Base-by-base conservation (phyloP, 73 alveolate genomes). In the Stentor roeselii region DNA sequence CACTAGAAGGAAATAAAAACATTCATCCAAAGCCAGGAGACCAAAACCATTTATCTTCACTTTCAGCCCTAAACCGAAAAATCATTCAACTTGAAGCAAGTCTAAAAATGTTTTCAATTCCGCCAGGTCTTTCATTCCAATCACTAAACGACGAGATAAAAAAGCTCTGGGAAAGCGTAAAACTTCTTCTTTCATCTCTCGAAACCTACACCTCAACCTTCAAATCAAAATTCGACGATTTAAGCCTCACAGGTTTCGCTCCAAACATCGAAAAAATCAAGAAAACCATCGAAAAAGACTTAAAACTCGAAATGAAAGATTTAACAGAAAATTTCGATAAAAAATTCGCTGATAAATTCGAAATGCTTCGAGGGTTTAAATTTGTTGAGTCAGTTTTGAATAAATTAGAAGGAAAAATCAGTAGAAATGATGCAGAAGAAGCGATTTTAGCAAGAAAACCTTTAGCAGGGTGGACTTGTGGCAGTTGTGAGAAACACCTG, bases 391-490 rank as follows among this genome's bases (percentile, higher is more conserved):
- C 30, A 11, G 21, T 50, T 6, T 50, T 50, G 6, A 50, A 50
- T 50, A 50, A 21, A 50, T 11, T 50, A 11, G 67, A 40, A 59
- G 84, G 83, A 3, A 76, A 75, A 27, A 6, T 61, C 11, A 61
- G 83, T 11, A 75, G 39, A 38, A 88, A 78, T 39, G 93, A 94
- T 59, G 89, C 82, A 82, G 97, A 92, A 39, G 91, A 91, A 34
- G 95, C 95, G 87, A 85, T 94, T 84, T 60, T 94, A 30, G 94
- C 97, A n/a, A 87, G 90, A 87, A 94, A 94, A 75, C 97, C 98
- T 1, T 75, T 94, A 3, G 97, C 95, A 0, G 97, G 97, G 11
- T 77, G 83, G 76, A 85, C 97, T 2, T 94, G 98, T 85, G 98
- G 97, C 2, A 91, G 97, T 41, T 94, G 98, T 41, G 98, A 92